Conservation (phyloP, 2,329 filamentous ascomycete species). For the Stylonectria norvegica region DNA sequence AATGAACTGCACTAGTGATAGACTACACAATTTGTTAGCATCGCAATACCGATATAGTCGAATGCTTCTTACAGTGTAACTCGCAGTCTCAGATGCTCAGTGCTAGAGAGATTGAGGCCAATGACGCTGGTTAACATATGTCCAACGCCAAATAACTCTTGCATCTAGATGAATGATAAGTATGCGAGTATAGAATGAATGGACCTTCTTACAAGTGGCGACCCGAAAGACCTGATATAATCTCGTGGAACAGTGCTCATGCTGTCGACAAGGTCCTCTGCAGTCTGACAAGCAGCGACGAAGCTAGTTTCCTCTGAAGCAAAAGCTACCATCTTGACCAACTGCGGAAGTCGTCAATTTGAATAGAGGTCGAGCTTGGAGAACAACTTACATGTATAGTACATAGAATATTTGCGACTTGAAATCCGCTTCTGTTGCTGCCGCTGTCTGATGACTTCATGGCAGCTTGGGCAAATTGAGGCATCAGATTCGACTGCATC, state of each 20-base stretch:
- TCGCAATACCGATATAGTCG: not conserved
- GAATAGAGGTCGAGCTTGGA: not conserved
- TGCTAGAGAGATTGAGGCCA: not conserved
- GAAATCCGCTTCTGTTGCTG: not conserved
- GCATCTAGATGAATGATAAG: not conserved
- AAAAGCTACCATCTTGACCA: not conserved
- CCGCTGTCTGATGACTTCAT: not conserved
- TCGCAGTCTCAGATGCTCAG: not conserved
- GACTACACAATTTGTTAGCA: not conserved
- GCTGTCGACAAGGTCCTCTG: not conserved
- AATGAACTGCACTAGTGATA: not conserved
- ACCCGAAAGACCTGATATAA: not conserved
- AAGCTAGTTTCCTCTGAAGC: not conserved
- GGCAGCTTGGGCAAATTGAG: not conserved
- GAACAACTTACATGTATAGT: not conserved
- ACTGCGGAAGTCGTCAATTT: not conserved
- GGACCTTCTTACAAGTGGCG: not conserved
- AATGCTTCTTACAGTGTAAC: not conserved
- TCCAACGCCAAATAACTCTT: not conserved
- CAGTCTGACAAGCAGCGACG: not conserved
- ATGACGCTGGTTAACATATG: not conserved
- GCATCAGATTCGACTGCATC: not conserved
- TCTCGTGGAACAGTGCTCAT: not conserved
- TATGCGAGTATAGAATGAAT: not conserved
- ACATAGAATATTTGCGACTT: not conserved